Conservation (phyloP, 805 yeast species). For the Yamadazyma nakazawae region DNA sequence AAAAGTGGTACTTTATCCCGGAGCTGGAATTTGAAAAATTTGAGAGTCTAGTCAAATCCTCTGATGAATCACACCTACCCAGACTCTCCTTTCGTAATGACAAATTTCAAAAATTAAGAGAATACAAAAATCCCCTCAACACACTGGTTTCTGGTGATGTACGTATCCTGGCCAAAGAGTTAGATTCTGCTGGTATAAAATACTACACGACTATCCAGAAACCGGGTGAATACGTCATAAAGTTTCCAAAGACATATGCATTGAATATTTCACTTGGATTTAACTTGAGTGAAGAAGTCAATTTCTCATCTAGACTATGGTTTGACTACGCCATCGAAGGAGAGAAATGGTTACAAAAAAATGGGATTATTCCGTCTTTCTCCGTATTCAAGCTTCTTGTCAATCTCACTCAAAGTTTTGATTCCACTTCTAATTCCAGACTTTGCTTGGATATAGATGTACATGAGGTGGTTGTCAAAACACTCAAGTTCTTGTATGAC, state of each 20-base stretch:
- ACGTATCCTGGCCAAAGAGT: slow-evolving; percentile 43
- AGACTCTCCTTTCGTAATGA: slow-evolving; percentile 29
- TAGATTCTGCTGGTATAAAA: slow-evolving; percentile 48
- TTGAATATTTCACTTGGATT: slow-evolving; percentile 53
- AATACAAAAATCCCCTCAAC: slow-evolving; percentile 14
- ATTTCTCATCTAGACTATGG: slow-evolving; percentile 60
- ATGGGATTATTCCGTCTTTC: slow-evolving; percentile 50
- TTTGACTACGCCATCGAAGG: slow-evolving; percentile 46
- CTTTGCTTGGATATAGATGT: slow-evolving; percentile 34
- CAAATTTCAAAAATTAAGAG: slow-evolving; percentile 23
- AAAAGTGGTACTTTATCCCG: slow-evolving; percentile 62
- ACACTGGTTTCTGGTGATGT: slow-evolving; percentile 3
- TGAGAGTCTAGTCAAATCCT: slow-evolving; percentile 19
- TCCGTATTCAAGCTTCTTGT: slow-evolving; percentile 48
- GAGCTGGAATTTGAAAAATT: slow-evolving; percentile 51
- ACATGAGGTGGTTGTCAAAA: slow-evolving; percentile 27
- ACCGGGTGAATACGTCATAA: slow-evolving; percentile 60
- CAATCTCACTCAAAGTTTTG: slow-evolving; percentile 44
- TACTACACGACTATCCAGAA: slow-evolving; percentile 50
- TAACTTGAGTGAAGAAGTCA: slow-evolving; percentile 52
- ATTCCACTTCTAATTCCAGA: slow-evolving; percentile 21
- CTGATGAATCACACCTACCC: background rate
- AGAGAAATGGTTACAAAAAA: slow-evolving; percentile 48
- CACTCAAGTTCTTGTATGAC: slow-evolving; percentile 32
- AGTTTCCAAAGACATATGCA: slow-evolving; percentile 54